Conservation (phyloP, 352 stramenopile genomes). For the Blastocystis sp. region DNA sequence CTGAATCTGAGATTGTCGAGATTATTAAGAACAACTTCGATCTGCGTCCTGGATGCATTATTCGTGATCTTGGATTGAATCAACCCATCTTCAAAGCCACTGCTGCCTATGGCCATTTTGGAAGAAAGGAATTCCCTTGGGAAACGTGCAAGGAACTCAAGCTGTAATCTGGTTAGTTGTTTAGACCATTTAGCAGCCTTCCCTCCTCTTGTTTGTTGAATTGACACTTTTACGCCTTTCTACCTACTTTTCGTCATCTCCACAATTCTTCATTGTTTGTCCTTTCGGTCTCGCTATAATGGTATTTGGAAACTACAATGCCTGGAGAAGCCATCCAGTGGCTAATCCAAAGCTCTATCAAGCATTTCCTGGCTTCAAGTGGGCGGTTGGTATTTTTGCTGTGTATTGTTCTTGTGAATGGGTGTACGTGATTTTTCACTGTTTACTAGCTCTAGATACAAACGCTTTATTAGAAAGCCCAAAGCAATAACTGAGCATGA, state of each 20-base stretch:
- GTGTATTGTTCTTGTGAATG: constrained; percentile 56
- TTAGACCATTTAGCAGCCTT: neutral
- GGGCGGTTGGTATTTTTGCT: constrained; percentile 67
- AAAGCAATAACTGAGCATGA: constrained; percentile 13
- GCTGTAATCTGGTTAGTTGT: constrained; percentile 58
- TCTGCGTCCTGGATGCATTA: constrained; percentile 89
- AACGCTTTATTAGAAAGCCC: constrained; percentile 49
- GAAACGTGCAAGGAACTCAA: constrained; percentile 88
- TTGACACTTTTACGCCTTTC: too few species aligned
- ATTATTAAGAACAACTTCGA: constrained; percentile 99
- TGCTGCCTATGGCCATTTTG: constrained; percentile 97
- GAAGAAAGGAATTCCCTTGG: constrained; percentile 97
- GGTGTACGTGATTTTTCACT: neutral
- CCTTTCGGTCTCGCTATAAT: neutral
- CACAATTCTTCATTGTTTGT: too few species aligned
- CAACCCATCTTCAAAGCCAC: constrained; percentile 96
- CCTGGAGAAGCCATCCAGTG: constrained; percentile 66
- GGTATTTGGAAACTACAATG: constrained; percentile 67
- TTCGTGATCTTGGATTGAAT: constrained; percentile 94
- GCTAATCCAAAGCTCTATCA: constrained; percentile 64
- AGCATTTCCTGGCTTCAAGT: constrained; percentile 65
- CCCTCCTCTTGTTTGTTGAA: constrained; percentile 14
- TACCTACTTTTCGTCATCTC: too few species aligned
- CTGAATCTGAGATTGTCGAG: constrained; percentile 90
- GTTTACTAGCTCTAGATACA: neutral